These are phyloP conservation scores for Ploettnerulaceae sp. DNA, from an alignment of 2,329 filamentous ascomycete species.

Conservation along the genomic window DNA sequence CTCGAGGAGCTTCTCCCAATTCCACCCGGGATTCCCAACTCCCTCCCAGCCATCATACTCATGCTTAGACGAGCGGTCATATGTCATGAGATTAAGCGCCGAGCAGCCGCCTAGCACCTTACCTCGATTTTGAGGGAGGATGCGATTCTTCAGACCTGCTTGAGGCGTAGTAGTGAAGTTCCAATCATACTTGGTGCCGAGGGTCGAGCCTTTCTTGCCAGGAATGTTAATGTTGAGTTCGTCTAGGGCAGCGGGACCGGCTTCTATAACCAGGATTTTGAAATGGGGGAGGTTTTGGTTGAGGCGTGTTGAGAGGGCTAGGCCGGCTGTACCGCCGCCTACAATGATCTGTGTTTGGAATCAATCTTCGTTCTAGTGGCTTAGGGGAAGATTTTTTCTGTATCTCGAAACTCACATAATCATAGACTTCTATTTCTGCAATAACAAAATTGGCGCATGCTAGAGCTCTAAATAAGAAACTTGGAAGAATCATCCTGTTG, in stretches of 20 bases:
- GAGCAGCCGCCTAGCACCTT: conserved; percentile 37
- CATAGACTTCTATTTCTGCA: not conserved
- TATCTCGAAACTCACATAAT: not conserved
- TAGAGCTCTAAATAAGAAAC: not conserved
- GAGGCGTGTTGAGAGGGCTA: conserved; percentile 40
- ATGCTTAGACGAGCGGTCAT: conserved; percentile 19
- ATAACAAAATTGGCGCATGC: not conserved
- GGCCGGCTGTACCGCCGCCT: conserved; percentile 43
- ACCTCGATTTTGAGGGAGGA: conserved; percentile 26
- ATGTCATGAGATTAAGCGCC: conserved; percentile 32
- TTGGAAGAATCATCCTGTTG: too few relatives aligned
- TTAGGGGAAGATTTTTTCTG: not conserved
- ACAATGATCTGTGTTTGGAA: conserved; percentile 34
- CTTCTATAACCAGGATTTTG: conserved; percentile 33
- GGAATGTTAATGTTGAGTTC: conserved; percentile 38
- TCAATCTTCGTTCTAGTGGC: not conserved
- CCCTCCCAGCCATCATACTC: conserved; percentile 39
- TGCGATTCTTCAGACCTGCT: conserved; percentile 27
- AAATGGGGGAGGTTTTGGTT: conserved; percentile 36
- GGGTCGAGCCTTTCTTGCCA: conserved; percentile 34
- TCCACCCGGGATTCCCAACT: conserved; percentile 41
- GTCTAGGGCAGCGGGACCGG: conserved; percentile 27
- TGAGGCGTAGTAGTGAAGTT: conserved; percentile 37
- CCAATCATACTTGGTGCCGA: conserved; percentile 40
- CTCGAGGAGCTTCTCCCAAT: conserved; percentile 30